Conservation (phyloP, 805 yeast species). For the Peterozyma toletana region DNA sequence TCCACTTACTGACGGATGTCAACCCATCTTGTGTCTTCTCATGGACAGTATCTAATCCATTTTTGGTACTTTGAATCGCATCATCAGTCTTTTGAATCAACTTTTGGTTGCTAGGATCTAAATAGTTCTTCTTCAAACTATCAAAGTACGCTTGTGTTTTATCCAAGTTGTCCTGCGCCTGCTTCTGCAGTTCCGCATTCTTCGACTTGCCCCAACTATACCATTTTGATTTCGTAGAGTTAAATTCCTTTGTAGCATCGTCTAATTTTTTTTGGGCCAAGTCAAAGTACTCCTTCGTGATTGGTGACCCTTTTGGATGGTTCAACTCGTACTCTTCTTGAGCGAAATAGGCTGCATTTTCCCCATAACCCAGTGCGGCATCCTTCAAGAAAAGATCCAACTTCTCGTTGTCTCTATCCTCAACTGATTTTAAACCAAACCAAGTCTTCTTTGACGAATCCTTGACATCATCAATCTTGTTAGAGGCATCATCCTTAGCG, state of each 20-base stretch:
- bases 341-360: no score
- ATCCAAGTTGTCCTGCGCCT: constrained; percentile 6
- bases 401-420: no score
- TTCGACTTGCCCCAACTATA: constrained; percentile 6
- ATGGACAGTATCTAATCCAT: constrained; percentile 6
- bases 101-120: constrained; percentile 4
- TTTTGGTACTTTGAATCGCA: constrained; percentile 5
- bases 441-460: no score
- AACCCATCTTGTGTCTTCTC: constrained; percentile 8
- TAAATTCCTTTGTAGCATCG: constrained; percentile 2
- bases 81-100: constrained; percentile 7
- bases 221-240: background rate
- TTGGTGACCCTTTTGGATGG: no score
- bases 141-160: background rate
- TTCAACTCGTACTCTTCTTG: no score
- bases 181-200: constrained; percentile 5
- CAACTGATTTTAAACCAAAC: no score
- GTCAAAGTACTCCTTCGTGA: background rate
- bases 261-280: constrained; percentile 2
- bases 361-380: no score
- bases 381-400: no score
- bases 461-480: no score
- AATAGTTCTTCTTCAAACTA: constrained; percentile 4
- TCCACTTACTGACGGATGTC: constrained; percentile 4
- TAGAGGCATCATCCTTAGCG: no score